A percentile compares a stretch with the other conserved stretches of the same genome.
Conservation (phyloP, 805 yeast genomes). For the Saccharomycopsis sp. region DNA sequence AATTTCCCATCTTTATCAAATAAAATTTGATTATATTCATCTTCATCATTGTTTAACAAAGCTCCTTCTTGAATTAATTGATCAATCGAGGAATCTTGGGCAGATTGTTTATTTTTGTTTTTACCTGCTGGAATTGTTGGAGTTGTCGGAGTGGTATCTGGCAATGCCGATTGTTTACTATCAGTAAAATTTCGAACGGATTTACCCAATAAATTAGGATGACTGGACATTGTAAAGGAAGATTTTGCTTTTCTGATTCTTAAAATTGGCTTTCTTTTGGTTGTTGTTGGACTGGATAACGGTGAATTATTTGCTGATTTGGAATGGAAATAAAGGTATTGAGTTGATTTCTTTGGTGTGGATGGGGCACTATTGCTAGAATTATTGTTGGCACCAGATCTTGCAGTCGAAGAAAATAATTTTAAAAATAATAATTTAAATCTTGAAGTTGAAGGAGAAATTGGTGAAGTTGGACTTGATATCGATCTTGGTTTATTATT, state of each 20-base stretch:
- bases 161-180: neutral
- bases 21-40: slow-evolving; percentile 18
- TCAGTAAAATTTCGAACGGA: slow-evolving; percentile 20
- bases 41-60: slow-evolving; percentile 29
- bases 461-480: too few relatives aligned
- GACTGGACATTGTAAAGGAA: slow-evolving; percentile 4
- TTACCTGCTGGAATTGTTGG: neutral
- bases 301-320: slow-evolving; percentile 6
- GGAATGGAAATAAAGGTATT: slow-evolving; percentile 3
- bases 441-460: neutral
- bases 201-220: slow-evolving; percentile 15
- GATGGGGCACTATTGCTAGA: neutral
- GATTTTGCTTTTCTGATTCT: slow-evolving; percentile 14
- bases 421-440: neutral
- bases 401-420: neutral
- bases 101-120: neutral
- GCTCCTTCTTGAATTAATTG: slow-evolving; percentile 32
- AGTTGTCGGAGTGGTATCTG: neutral
- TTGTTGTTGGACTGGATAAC: slow-evolving; percentile 2
- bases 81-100: slow-evolving; percentile 26
- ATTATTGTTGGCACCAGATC: too few relatives aligned
- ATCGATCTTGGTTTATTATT: too few relatives aligned
- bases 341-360: neutral
- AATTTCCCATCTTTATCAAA: slow-evolving; percentile 26
- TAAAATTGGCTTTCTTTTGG: neutral